Percentiles rank a stretch among this genome's conserved stretches.
phyloP scores from a whole-genome alignment of 108 stramenopile genomes.

The Parmales sp. region DNA sequence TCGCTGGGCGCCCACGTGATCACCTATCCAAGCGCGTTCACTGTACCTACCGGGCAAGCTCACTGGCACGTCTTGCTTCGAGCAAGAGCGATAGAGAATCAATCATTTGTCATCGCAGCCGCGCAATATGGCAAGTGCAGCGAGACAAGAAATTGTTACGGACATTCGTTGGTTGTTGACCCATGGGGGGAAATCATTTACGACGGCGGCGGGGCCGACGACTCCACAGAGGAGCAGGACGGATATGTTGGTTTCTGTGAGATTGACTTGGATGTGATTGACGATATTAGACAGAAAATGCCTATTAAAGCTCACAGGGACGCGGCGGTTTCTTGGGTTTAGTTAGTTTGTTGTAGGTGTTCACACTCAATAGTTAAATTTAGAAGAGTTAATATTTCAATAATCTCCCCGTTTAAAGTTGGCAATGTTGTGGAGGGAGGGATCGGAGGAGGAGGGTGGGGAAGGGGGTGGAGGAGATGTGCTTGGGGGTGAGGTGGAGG shows the following conservation, averaged over 20 bases:
- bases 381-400: too few species aligned
- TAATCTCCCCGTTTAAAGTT: too few species aligned
- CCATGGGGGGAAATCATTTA: constrained; percentile 19
- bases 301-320: constrained; percentile 63
- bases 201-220: constrained; percentile 1
- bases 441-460: too few species aligned
- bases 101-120: constrained; percentile 90
- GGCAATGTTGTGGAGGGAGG: too few species aligned
- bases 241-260: constrained; percentile 46
- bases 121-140: constrained; percentile 85
- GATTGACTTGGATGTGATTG: constrained; percentile 46
- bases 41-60: constrained; percentile 84
- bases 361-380: too few species aligned
- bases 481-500: too few species aligned
- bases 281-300: constrained; percentile 56
- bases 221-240: constrained; percentile 63
- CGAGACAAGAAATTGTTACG: constrained; percentile 69
- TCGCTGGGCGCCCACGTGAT: constrained; percentile 54
- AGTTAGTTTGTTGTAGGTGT: too few species aligned
- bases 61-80: constrained; percentile 88
- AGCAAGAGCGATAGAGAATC: constrained; percentile 89
- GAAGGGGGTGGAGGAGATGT: too few species aligned
- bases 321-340: background rate
- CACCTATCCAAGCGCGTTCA: constrained; percentile 86
- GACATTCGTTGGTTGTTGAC: constrained; percentile 46